Evolutionary conservation across 2,329 filamentous ascomycete genomes (phyloP).

Genomic region (Clarireedia hainanense): DNA sequence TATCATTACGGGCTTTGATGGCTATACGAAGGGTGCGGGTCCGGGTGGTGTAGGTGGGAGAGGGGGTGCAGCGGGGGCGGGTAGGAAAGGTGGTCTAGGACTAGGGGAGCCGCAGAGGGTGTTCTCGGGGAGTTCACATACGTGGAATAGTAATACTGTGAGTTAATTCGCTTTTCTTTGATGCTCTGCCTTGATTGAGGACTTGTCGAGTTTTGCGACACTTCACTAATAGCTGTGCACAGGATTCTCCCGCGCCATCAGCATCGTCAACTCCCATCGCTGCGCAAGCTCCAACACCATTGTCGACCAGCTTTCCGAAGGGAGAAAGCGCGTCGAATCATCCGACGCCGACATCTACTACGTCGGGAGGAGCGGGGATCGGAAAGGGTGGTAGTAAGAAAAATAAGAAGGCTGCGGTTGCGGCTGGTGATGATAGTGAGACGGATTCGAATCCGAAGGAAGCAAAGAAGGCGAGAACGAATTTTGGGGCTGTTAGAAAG

Average conservation of each 20-base stretch:
- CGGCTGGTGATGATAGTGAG: slow-evolving; percentile 47
- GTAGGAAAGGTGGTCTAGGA: slow-evolving; percentile 46
- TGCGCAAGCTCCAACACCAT: slow-evolving; percentile 45
- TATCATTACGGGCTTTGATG: slow-evolving; percentile 96
- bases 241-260: slow-evolving; percentile 27
- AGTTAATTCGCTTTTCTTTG: slow-evolving; percentile 12
- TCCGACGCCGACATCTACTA: slow-evolving; percentile 47
- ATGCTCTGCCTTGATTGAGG: not conserved
- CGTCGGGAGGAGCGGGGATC: slow-evolving; percentile 28
- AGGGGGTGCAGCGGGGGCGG: slow-evolving; percentile 42
- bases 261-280: slow-evolving; percentile 25
- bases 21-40: slow-evolving; percentile 84
- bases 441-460: slow-evolving; percentile 46
- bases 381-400: slow-evolving; percentile 35
- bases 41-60: slow-evolving; percentile 37
- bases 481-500: slow-evolving; percentile 26
- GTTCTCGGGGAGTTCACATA: slow-evolving; percentile 50
- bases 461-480: slow-evolving; percentile 27
- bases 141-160: slow-evolving; percentile 44
- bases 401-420: slow-evolving; percentile 42
- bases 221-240: not conserved
- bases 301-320: slow-evolving; percentile 46
- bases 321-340: slow-evolving; percentile 39
- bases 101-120: slow-evolving; percentile 60
- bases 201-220: no score